Percentiles rank a stretch among this genome's conserved stretches.
Evolutionary conservation across 2,329 filamentous ascomycete species (phyloP).

Genomic region (Arthrobotrys pseudoclavata): DNA sequence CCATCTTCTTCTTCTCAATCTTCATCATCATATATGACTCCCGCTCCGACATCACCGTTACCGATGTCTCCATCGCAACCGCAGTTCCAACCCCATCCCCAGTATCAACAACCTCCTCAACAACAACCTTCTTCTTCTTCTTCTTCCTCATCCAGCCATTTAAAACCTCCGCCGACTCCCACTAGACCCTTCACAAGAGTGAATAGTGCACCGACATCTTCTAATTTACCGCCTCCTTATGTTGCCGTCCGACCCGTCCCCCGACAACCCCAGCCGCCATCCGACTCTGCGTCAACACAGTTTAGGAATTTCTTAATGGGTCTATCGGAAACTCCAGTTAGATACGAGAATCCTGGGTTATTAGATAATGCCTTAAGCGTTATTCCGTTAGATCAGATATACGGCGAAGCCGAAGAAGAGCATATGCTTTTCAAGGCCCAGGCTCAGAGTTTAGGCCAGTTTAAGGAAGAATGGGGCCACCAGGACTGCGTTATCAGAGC

Average conservation of each 20-base stretch:
- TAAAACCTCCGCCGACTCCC: constrained; percentile 55
- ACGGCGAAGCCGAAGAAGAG: constrained; percentile 94
- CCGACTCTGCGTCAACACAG: constrained; percentile 78
- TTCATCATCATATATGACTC: constrained; percentile 42
- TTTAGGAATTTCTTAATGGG: constrained; percentile 87
- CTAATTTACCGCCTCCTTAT: constrained; percentile 71
- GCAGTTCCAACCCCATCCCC: constrained; percentile 25
- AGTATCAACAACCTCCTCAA: constrained; percentile 27
- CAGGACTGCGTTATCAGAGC: constrained; percentile 96
- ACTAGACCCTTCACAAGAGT: constrained; percentile 64
- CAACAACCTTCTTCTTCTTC: constrained; percentile 10
- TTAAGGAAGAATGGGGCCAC: constrained; percentile 92
- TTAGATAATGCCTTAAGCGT: constrained; percentile 90
- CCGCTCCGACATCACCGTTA: constrained; percentile 49
- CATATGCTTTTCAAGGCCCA: constrained; percentile 87
- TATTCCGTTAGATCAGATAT: constrained; percentile 90
- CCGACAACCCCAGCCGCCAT: constrained; percentile 80
- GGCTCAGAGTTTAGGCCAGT: constrained; percentile 86
- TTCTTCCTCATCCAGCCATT: constrained; percentile 65
- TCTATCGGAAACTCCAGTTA: constrained; percentile 86
- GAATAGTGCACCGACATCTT: constrained; percentile 61
- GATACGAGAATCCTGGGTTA: constrained; percentile 95
- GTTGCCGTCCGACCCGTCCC: constrained; percentile 68
- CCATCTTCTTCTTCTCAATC: constrained; percentile 31
- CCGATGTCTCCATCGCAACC: constrained; percentile 59